A percentile compares a stretch with the other conserved stretches of the same genome.
These are phyloP conservation scores for Urtica urens DNA, from an alignment of 306 rosid genomes.

Conservation along the genomic window DNA sequence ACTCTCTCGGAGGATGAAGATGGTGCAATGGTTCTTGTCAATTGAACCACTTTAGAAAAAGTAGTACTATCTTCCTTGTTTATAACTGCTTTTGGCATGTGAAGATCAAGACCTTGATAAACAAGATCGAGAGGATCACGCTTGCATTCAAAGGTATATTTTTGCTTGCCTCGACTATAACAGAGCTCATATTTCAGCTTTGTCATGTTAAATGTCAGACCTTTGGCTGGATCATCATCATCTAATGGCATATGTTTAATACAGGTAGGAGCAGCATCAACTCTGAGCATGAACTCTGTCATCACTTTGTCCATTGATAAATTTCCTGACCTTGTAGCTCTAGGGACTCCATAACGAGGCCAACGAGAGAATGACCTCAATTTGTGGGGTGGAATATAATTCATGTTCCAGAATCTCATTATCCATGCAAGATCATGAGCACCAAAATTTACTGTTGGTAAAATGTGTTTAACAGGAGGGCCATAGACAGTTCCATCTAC, in stretches of 20 bases:
- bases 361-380: conserved; percentile 85
- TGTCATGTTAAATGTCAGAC: conserved; percentile 72
- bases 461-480: conserved; percentile 38
- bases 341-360: conserved; percentile 92
- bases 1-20: conserved; percentile 48
- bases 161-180: conserved; percentile 84
- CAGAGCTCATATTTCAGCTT: conserved; percentile 73
- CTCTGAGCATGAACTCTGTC: conserved; percentile 93
- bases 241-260: conserved; percentile 83
- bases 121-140: conserved; percentile 87
- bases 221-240: conserved; percentile 96
- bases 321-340: conserved; percentile 79
- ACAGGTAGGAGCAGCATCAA: conserved; percentile 71
- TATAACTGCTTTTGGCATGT: conserved; percentile 55
- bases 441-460: conserved; percentile 77
- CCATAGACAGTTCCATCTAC: conserved; percentile 41
- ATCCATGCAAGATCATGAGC: conserved; percentile 99
- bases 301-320: conserved; percentile 89
- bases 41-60: conserved; percentile 65
- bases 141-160: conserved; percentile 78
- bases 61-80: conserved; percentile 54
- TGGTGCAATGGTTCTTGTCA: conserved; percentile 64
- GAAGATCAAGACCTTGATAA: conserved; percentile 93
- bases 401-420: conserved; percentile 60
- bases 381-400: conserved; percentile 89